Conservation (phyloP, 305 asterid genomes). For the Solanum hybrid region DNA sequence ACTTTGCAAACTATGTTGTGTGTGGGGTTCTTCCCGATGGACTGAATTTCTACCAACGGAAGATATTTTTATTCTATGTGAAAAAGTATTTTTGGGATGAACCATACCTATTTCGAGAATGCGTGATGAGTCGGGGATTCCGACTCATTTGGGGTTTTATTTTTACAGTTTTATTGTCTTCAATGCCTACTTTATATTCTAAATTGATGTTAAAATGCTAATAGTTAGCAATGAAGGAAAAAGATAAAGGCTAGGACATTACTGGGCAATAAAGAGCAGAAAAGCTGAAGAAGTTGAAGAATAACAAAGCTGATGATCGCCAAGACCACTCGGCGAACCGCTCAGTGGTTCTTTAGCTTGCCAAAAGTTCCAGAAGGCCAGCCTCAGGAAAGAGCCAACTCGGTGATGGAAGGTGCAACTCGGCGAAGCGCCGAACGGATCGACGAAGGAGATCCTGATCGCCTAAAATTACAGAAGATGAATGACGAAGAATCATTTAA, state of each 20-base stretch:
- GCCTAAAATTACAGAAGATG: background rate
- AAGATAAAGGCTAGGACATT: background rate
- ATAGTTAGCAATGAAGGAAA: background rate
- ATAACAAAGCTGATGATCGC: background rate
- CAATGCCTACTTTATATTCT: background rate
- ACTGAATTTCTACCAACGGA: background rate
- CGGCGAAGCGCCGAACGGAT: background rate
- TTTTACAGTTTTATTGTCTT: background rate
- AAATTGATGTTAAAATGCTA: background rate
- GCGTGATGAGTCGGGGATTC: background rate
- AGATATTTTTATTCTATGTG: background rate
- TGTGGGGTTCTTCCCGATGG: background rate
- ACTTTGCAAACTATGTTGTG: background rate
- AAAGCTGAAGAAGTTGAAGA: background rate
- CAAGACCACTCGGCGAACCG: background rate
- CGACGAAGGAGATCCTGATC: background rate
- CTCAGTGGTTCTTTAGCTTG: background rate
- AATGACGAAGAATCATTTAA: no score
- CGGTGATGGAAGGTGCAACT: no score
- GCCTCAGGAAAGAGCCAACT: background rate
- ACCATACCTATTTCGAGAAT: background rate
- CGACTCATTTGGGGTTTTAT: background rate
- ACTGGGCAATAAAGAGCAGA: background rate
- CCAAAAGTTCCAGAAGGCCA: background rate
- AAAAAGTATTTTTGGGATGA: background rate